A percentile compares a stretch with the other conserved stretches of the same genome.
Evolutionary conservation across 768 basidiomycete genomes (phyloP).

Genomic region (Tubosaeta sp.): DNA sequence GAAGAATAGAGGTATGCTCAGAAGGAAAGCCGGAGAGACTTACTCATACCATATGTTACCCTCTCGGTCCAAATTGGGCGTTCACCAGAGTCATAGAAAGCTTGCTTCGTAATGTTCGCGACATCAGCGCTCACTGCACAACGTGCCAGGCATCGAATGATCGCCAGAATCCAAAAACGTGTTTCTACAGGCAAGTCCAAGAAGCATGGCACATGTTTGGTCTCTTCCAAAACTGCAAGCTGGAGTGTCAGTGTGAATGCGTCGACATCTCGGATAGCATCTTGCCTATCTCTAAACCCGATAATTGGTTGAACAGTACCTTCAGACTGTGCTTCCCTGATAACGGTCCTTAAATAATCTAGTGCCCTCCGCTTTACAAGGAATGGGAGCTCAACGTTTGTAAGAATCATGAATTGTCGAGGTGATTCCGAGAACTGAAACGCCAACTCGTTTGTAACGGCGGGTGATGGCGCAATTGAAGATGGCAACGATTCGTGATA

Average conservation of each 20-base stretch:
- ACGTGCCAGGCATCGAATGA: slow-evolving; percentile 39
- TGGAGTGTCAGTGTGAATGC: slow-evolving; percentile 3
- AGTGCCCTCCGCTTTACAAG: slow-evolving; percentile 77
- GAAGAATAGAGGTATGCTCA: background rate
- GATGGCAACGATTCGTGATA: slow-evolving; percentile 38
- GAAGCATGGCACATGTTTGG: slow-evolving; percentile 90
- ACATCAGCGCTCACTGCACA: slow-evolving; percentile 60
- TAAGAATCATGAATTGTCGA: slow-evolving; percentile 82
- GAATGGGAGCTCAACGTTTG: slow-evolving; percentile 80
- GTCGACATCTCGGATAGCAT: background rate
- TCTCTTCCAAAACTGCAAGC: slow-evolving; percentile 79
- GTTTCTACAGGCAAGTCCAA: slow-evolving; percentile 82
- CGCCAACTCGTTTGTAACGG: slow-evolving; percentile 73
- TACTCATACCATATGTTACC: slow-evolving; percentile 69
- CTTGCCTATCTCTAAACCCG: slow-evolving; percentile 76
- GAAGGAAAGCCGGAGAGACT: slow-evolving; percentile 16
- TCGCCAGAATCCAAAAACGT: slow-evolving; percentile 66
- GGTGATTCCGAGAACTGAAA: slow-evolving; percentile 73
- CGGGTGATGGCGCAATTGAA: slow-evolving; percentile 42
- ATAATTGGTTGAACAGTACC: slow-evolving; percentile 74
- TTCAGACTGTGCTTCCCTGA: slow-evolving; percentile 79
- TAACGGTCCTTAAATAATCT: slow-evolving; percentile 76
- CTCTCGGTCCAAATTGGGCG: slow-evolving; percentile 79
- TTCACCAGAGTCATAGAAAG: slow-evolving; percentile 83
- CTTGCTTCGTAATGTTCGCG: slow-evolving; percentile 71